phyloP scores from a whole-genome alignment of 2,329 filamentous ascomycete genomes.

The Penicillium expansum region DNA sequence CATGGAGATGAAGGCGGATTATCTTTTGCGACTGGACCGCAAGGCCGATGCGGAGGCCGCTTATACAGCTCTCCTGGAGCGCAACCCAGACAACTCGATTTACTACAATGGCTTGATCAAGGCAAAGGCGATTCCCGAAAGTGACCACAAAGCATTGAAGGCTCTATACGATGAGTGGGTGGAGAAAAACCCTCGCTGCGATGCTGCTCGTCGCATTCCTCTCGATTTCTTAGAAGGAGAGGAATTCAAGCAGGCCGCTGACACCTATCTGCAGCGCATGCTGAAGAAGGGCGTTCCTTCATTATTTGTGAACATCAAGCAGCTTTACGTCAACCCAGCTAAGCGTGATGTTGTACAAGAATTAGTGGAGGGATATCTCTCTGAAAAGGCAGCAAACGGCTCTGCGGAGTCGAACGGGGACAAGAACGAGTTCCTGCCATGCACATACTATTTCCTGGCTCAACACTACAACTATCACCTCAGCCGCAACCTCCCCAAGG shows the following conservation, averaged over 20 bases:
- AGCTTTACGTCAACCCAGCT: conserved; percentile 73
- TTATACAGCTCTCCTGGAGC: conserved; percentile 75
- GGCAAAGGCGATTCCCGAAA: conserved; percentile 61
- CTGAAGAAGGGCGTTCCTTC: conserved; percentile 91
- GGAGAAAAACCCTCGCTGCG: conserved; percentile 74
- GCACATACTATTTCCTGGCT: conserved; percentile 86
- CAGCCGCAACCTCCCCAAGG: conserved; percentile 79
- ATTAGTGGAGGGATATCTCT: conserved; percentile 74
- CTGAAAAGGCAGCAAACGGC: conserved; percentile 52
- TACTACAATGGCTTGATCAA: conserved; percentile 80
- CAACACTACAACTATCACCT: conserved; percentile 95
- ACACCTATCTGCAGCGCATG: conserved; percentile 77
- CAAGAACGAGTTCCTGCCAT: conserved; percentile 64
- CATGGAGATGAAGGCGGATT: conserved; percentile 81
- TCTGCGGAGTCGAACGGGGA: conserved; percentile 52
- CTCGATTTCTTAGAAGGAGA: conserved; percentile 84
- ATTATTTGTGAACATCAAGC: conserved; percentile 94
- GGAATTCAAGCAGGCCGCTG: conserved; percentile 73
- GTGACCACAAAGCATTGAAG: conserved; percentile 64
- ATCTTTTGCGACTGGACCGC: conserved; percentile 71
- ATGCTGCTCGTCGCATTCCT: conserved; percentile 81
- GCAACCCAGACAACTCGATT: conserved; percentile 80
- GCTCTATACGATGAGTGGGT: conserved; percentile 80
- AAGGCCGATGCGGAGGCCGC: conserved; percentile 78
- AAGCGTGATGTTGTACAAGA: conserved; percentile 77